A percentile compares a stretch with the other conserved stretches of the same genome.
phyloP scores from a whole-genome alignment of 2,329 filamentous ascomycete species.

The Monosporascus ibericus region DNA sequence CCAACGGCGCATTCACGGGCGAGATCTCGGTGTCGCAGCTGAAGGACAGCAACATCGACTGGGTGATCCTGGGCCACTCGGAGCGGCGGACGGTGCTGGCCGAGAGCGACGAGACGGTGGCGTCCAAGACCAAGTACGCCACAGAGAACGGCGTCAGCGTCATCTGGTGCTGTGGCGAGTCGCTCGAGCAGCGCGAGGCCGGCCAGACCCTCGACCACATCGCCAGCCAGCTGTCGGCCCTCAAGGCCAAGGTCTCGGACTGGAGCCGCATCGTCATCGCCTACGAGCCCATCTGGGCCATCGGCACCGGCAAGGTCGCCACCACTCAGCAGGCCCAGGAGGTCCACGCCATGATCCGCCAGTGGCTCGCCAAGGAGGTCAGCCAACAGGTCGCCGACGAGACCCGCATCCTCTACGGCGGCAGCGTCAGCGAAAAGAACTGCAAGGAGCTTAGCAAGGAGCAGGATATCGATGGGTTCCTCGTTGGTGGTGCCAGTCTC shows the following conservation, averaged over 20 bases:
- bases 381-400: slow-evolving; percentile 69
- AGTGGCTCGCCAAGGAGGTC: slow-evolving; percentile 79
- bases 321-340: slow-evolving; percentile 87
- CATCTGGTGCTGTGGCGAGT: slow-evolving; percentile 97
- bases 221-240: slow-evolving; percentile 77
- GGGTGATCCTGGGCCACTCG: slow-evolving; percentile 90
- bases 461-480: slow-evolving; percentile 94
- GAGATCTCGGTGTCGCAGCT: slow-evolving; percentile 93
- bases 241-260: slow-evolving; percentile 69
- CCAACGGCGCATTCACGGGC: slow-evolving; percentile 93
- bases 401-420: slow-evolving; percentile 93
- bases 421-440: slow-evolving; percentile 98
- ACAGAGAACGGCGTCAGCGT: slow-evolving; percentile 81
- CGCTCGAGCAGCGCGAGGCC: slow-evolving; percentile 83
- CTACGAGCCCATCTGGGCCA: slow-evolving; percentile 98
- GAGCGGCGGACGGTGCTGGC: slow-evolving; percentile 87
- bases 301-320: slow-evolving; percentile 89
- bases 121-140: slow-evolving; percentile 90
- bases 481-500: slow-evolving; percentile 91
- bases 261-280: slow-evolving; percentile 95
- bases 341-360: slow-evolving; percentile 85
- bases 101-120: slow-evolving; percentile 80
- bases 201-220: slow-evolving; percentile 81
- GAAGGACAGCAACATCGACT: slow-evolving; percentile 79
- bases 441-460: slow-evolving; percentile 87